A percentile compares a stretch with the other conserved stretches of the same genome.
These are phyloP conservation scores for Trichosporon faecale DNA, from an alignment of 1,284 basidiomycete species.

Conservation along the genomic window DNA sequence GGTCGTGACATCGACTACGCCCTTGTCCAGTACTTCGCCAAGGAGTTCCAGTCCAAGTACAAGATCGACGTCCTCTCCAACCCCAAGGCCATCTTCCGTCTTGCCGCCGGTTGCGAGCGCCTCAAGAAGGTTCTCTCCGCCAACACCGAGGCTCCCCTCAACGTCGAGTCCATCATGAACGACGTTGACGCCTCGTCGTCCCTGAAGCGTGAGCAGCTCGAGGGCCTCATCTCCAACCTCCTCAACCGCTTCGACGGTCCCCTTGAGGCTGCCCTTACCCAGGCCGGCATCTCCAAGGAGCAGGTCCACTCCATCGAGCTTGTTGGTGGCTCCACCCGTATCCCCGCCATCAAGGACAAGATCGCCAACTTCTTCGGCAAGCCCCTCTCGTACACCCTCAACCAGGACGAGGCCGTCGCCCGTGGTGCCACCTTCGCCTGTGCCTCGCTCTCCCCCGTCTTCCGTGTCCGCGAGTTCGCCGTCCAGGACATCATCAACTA, in stretches of 20 bases:
- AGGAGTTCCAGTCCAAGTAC: slow-evolving; percentile 89
- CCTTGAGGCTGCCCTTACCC: slow-evolving; percentile 59
- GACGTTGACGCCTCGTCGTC: slow-evolving; percentile 70
- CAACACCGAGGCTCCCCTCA: slow-evolving; percentile 78
- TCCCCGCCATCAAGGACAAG: slow-evolving; percentile 66
- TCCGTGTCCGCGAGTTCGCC: slow-evolving; percentile 90
- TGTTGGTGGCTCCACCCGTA: slow-evolving; percentile 65
- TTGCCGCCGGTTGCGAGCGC: slow-evolving; percentile 71
- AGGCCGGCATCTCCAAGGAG: slow-evolving; percentile 61
- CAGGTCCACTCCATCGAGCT: slow-evolving; percentile 67
- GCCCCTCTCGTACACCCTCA: slow-evolving; percentile 77
- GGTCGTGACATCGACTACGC: slow-evolving; percentile 90
- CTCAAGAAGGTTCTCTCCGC: slow-evolving; percentile 74
- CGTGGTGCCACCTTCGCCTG: slow-evolving; percentile 92
- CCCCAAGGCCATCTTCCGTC: slow-evolving; percentile 87
- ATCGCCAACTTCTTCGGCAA: slow-evolving; percentile 68
- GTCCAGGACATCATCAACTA: slow-evolving; percentile 78
- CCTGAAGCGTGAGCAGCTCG: slow-evolving; percentile 62
- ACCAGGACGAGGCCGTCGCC: slow-evolving; percentile 91
- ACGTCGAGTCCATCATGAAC: slow-evolving; percentile 89
- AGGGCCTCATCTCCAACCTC: slow-evolving; percentile 57
- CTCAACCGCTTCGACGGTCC: slow-evolving; percentile 60
- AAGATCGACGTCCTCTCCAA: slow-evolving; percentile 87
- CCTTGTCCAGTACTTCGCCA: slow-evolving; percentile 78
- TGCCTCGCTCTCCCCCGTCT: slow-evolving; percentile 89